Evolutionary conservation across 164 flowering plant species (phyloP).

Genomic region (Stephania cephalantha): DNA sequence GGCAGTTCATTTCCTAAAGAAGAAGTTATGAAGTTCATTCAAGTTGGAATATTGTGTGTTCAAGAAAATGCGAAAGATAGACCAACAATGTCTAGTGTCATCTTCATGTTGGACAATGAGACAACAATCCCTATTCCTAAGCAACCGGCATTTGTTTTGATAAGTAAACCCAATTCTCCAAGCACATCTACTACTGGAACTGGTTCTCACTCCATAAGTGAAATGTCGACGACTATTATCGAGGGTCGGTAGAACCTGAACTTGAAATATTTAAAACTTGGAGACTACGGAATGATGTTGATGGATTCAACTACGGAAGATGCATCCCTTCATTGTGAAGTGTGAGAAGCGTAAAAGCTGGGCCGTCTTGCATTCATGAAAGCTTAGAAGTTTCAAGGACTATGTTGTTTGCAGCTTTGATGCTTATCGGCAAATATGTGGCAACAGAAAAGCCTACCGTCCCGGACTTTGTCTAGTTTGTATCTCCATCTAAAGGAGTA

Average conservation of each 20-base stretch:
- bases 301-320: too few species aligned
- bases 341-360: too few species aligned
- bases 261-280: too few species aligned
- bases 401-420: too few species aligned
- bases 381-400: too few species aligned
- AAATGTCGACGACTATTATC: slow-evolving; percentile 1
- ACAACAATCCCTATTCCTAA: not conserved
- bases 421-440: too few species aligned
- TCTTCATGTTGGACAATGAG: slow-evolving; percentile 5
- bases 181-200: slow-evolving; percentile 8
- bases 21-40: slow-evolving; percentile 6
- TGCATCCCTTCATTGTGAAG: too few species aligned
- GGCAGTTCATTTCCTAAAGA: slow-evolving; percentile 5
- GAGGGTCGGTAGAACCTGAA: slow-evolving; percentile 3
- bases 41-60: slow-evolving; percentile 9
- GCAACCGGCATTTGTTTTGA: slow-evolving; percentile 7
- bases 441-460: too few species aligned
- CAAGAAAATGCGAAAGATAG: slow-evolving; percentile 12
- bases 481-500: too few species aligned
- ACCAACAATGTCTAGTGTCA: slow-evolving; percentile 3
- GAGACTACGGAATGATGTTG: too few species aligned
- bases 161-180: not conserved
- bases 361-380: too few species aligned
- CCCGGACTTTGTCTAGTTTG: too few species aligned
- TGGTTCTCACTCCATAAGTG: slow-evolving; percentile 5